Percentiles rank a stretch among this genome's conserved stretches.
Conservation (phyloP, 192 early-diverging fungal genomes). For the Coemansia sp. region DNA sequence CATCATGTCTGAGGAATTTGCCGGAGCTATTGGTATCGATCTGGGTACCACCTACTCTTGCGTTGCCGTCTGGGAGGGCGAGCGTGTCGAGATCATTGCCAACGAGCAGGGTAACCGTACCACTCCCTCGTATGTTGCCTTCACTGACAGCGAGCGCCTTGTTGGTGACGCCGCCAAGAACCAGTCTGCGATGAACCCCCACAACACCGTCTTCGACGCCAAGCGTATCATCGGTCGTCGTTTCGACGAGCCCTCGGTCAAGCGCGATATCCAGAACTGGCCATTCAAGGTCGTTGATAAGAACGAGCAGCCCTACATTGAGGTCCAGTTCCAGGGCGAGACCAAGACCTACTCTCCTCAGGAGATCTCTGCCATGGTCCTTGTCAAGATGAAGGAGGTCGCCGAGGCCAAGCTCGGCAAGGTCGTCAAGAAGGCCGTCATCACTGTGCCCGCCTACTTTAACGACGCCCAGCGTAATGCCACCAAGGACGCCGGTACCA, state of each 20-base stretch:
- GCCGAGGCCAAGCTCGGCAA: conserved; percentile 77
- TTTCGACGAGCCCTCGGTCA: conserved; percentile 79
- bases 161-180: conserved; percentile 90
- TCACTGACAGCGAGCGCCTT: conserved; percentile 75
- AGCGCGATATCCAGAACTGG: conserved; percentile 80
- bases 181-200: conserved; percentile 87
- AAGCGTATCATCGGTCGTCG: conserved; percentile 89
- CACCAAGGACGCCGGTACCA: conserved; percentile 87
- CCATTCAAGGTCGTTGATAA: conserved; percentile 76
- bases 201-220: conserved; percentile 88
- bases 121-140: conserved; percentile 84
- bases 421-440: conserved; percentile 67
- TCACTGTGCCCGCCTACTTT: conserved; percentile 81
- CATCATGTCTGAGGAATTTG: conserved; percentile 42
- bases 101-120: conserved; percentile 91
- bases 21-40: conserved; percentile 90
- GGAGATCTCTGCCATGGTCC: conserved; percentile 77
- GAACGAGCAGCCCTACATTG: conserved; percentile 68
- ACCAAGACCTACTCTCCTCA: conserved; percentile 77
- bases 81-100: conserved; percentile 72
- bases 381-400: conserved; percentile 77
- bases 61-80: conserved; percentile 68
- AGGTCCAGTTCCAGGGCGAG: conserved; percentile 83
- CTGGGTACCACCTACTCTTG: conserved; percentile 97
- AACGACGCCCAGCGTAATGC: conserved; percentile 91